These are phyloP conservation scores for Rhodotorula toruloides DNA, from an alignment of 768 basidiomycete species.

Conservation along the genomic window DNA sequence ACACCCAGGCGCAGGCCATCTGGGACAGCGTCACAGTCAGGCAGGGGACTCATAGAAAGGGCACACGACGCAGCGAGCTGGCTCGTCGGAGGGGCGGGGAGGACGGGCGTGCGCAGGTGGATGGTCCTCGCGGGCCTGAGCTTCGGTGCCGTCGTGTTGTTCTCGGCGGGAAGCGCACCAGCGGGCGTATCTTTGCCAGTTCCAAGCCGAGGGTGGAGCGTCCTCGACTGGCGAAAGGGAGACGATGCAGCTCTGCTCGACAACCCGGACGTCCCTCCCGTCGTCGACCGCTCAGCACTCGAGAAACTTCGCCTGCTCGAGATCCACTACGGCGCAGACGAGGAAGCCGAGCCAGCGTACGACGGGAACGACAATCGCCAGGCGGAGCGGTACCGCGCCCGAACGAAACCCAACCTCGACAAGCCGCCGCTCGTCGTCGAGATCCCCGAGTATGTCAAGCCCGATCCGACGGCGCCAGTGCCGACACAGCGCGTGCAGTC, in stretches of 20 bases:
- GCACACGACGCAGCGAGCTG: not conserved
- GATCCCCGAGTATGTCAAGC: constrained; percentile 27
- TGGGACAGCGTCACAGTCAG: not conserved
- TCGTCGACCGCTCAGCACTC: constrained; percentile 32
- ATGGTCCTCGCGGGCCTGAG: constrained; percentile 2
- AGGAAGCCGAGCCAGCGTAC: constrained; percentile 5
- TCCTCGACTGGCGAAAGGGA: not conserved
- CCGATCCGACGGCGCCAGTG: not conserved
- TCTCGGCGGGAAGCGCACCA: too few species aligned
- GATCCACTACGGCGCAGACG: constrained; percentile 36
- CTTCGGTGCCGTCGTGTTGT: not conserved
- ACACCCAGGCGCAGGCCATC: not conserved
- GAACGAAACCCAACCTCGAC: constrained; percentile 7
- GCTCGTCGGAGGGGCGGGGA: not conserved
- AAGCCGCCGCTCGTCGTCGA: constrained; percentile 27
- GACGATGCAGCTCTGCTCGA: not conserved
- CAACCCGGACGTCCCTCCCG: not conserved
- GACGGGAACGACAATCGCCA: not conserved
- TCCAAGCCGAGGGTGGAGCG: too few species aligned
- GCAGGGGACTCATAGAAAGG: too few species aligned
- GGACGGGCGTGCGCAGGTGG: not conserved
- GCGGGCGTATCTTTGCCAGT: too few species aligned
- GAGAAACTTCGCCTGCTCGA: constrained; percentile 40
- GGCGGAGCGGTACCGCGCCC: not conserved
- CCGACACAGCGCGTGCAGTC: constrained; percentile 14